These are phyloP conservation scores for Saturnispora diversa DNA, from an alignment of 805 yeast genomes.

Conservation along the genomic window DNA sequence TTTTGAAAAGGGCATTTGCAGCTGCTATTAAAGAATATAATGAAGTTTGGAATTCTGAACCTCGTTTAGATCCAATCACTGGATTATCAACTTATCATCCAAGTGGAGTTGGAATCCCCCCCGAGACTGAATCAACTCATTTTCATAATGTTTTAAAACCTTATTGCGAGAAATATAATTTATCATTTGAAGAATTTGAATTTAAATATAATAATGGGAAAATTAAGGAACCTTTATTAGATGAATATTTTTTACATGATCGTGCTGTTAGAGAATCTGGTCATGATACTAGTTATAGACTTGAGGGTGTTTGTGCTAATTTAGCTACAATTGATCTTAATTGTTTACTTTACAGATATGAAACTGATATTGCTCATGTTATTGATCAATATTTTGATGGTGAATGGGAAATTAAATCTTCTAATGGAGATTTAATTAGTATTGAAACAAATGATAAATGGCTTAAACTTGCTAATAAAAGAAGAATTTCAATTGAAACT, in stretches of 20 bases:
- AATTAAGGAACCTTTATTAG: conserved; percentile 71
- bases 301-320: conserved; percentile 84
- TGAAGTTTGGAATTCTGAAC: conserved; percentile 68
- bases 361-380: conserved; percentile 65
- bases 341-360: conserved; percentile 81
- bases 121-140: conserved; percentile 90
- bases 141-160: conserved; percentile 65
- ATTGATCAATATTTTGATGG: conserved; percentile 52
- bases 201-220: conserved; percentile 57
- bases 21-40: conserved; percentile 86
- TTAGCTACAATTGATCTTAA: conserved; percentile 88
- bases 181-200: conserved; percentile 56
- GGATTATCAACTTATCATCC: conserved; percentile 90
- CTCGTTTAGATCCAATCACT: conserved; percentile 63
- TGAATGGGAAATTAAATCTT: conserved; percentile 27
- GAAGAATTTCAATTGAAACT: conserved; percentile 51
- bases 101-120: conserved; percentile 87
- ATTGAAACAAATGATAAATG: conserved; percentile 44
- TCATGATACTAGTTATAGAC: conserved; percentile 86
- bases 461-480: conserved; percentile 45
- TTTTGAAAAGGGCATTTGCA: conserved; percentile 52
- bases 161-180: conserved; percentile 53
- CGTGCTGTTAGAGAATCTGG: conserved; percentile 95
- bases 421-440: conserved; percentile 35
- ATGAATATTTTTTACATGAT: conserved; percentile 83